Base-by-base conservation (phyloP, 148 eudicot genomes). In the Arctostaphylos glauca region DNA sequence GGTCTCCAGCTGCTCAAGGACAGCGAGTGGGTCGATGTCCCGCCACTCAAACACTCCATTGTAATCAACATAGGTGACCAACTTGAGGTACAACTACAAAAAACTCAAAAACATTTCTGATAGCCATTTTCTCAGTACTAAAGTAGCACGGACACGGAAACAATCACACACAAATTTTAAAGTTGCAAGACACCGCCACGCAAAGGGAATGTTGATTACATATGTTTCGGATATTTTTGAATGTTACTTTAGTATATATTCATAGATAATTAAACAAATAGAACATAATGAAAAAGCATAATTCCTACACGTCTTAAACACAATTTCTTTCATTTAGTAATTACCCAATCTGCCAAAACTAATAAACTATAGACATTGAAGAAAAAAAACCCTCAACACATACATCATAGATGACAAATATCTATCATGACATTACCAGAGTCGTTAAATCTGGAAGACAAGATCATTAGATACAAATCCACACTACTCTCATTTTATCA, bases 1-100 rank as follows among this genome's bases (percentile, higher is more conserved):
- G 98, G 98, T 1, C 93, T 95, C 68, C 98, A 95, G 84, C 91
- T 95, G 54, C 98, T 95, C 78, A 95, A 95, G 76, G 98, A 90
- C 84, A 95, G 87, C 21, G 75, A 91, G 53, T 95, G 98, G 98
- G 74, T 95, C 74, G 98, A 92, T 87, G 98, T 95, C 56, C 98
- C 98, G 0, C 98, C 98, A 0, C 88, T 90, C 91, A 89, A 87
- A 71, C 98, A 95, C 90, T 93, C 97, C 77, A 95, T 95, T 82
- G 98, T 95, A 21, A 86, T 93, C 87, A 93, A 95, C 92, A 83
- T 93, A 71, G 98, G 98, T 41, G 98, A 93, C 90, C 97, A 93
- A 84, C 93, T 95, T 66, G 98, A 95, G 98, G 98, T 94, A 88
- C 43, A 59, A 8, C 46, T 46, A 44, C 60, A 76, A 23, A 64